Evolutionary conservation across 2,329 filamentous ascomycete species (phyloP), one percentile per base, ranked within the genome.

Genomic region (Daldinia sp.): DNA sequence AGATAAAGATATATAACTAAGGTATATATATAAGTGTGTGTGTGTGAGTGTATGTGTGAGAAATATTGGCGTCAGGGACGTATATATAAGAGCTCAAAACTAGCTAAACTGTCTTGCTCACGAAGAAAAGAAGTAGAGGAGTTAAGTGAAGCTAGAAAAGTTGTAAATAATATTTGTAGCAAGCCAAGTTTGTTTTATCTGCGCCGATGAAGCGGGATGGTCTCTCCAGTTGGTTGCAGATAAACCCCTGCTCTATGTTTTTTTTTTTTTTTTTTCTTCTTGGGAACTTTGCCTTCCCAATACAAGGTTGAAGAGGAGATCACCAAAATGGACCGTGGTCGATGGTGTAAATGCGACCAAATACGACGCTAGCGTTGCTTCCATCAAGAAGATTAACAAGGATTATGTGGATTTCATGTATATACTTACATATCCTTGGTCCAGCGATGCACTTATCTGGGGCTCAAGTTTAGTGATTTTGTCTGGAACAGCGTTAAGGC

Each of bases 351-450:
- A 54, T 46, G 60, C 63, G 5, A 5, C 35, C 35, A 60, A 69
- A 67, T 71, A 50, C 60, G 55, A 67, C 67, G 30, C 28, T 71
- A 71, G 61, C 54, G 63, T 69, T 48, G 48, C 65, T 56, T 68
- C 15, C 39, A 51, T 48, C 33, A 35, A 54, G 63, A 64, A 63
- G 66, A 57, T 68, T 30, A 28, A 35, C 57, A 55, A 30, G 61
- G 58, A 59, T 41, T 37, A 58, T 50, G 50, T 28, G 55, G 67
- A 39, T 63, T 62, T 33, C 51, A 60, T 63, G 51, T 67, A 58
- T 48, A 26, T 53, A 39, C 30, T 60, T 42, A 51, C 46, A 51
- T 51, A 26, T 51, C 46, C 26, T 51, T 51, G 46, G 46, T 51
- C 46, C 44, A 56, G 35, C 53, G 12, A 56, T 56, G 53, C 35